Evolutionary conservation across 1,139 yeast genomes (phyloP).

Genomic region (Debaryomyces sp.): DNA sequence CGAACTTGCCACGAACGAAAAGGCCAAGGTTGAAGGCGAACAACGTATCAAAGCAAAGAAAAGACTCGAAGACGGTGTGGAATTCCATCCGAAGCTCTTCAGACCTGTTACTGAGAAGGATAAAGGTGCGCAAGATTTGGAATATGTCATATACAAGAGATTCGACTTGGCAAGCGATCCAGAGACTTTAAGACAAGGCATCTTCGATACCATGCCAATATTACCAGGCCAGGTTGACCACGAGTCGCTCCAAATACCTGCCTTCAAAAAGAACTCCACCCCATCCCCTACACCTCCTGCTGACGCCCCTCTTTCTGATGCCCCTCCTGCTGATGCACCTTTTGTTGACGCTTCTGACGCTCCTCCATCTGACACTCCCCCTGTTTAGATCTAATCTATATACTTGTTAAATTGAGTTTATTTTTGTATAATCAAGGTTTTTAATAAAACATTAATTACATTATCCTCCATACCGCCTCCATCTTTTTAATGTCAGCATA

Average conservation of each 20-base stretch:
- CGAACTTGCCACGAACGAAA: conserved; percentile 81
- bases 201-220: conserved; percentile 69
- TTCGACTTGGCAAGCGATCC: conserved; percentile 43
- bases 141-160: conserved; percentile 65
- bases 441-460: not conserved
- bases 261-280: conserved; percentile 27
- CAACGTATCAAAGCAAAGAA: conserved; percentile 77
- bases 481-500: no score
- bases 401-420: not conserved
- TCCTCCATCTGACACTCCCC: not conserved
- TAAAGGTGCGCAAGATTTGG: conserved; percentile 43
- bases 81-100: conserved; percentile 80
- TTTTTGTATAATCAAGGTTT: not conserved
- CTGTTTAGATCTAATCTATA: not conserved
- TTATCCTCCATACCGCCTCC: no score
- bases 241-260: conserved; percentile 69
- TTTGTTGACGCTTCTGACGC: not conserved
- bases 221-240: conserved; percentile 75
- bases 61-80: conserved; percentile 76
- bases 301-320: not conserved
- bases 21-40: conserved; percentile 78
- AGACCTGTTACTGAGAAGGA: conserved; percentile 32
- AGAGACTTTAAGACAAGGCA: conserved; percentile 53
- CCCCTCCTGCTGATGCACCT: not conserved
- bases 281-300: not conserved